Evolutionary conservation across 1,284 basidiomycete species (phyloP).

Genomic region (Phaffia rhodozyma): DNA sequence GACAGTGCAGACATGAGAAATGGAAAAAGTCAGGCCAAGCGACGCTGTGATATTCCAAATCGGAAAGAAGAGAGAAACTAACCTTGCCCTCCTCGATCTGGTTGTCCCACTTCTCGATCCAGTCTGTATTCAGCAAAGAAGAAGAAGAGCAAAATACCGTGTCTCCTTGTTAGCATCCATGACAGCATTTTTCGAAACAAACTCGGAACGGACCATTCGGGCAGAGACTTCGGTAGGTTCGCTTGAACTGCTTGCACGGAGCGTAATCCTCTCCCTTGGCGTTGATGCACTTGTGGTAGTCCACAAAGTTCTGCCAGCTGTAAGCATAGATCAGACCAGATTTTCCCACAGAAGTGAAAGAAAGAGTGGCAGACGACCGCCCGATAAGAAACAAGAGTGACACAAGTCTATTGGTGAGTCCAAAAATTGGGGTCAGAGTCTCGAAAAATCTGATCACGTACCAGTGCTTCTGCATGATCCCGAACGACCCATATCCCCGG

Average conservation of each 20-base stretch:
- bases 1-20: too few relatives aligned
- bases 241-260: conserved; percentile 98
- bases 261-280: conserved; percentile 96
- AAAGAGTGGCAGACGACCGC: neutral
- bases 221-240: conserved; percentile 91
- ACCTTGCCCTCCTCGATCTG: conserved; percentile 73
- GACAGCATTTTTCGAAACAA: neutral
- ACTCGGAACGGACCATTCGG: conserved; percentile 52
- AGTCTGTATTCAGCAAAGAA: conserved; percentile 20
- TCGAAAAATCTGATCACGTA: neutral
- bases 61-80: neutral
- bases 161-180: neutral
- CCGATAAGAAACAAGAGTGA: neutral
- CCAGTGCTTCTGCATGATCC: conserved; percentile 14
- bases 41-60: neutral
- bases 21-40: neutral
- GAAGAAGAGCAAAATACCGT: conserved; percentile 6
- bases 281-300: conserved; percentile 94
- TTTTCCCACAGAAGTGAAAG: conserved; percentile 9
- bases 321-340: neutral
- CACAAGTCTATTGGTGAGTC: too few relatives aligned
- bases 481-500: too few relatives aligned
- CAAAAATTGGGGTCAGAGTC: too few relatives aligned
- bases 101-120: conserved; percentile 81
- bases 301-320: conserved; percentile 90